Base-by-base conservation (phyloP, 495 filamentous ascomycete species). In the Xylaria venustula region DNA sequence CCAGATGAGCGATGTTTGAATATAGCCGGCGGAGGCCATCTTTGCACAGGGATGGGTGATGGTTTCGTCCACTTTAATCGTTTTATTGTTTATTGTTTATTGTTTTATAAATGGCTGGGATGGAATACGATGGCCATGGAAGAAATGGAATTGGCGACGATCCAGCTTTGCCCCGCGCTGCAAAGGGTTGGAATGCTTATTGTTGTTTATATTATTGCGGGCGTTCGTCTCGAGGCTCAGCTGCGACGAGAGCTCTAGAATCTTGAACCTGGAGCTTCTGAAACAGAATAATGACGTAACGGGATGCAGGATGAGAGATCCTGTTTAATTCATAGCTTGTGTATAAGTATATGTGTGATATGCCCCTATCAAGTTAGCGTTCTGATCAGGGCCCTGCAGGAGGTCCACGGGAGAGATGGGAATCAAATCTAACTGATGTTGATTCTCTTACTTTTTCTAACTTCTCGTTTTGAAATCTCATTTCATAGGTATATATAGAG, bases 1-100 rank as follows among this genome's bases (percentile, higher is more conserved):
- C 92, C 93, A 96, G 64, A 96, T 95, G 41, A 96, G 83, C 65
- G 89, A 88, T 6, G 87, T 88, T 71, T 92, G 90, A 53, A 96
- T 83, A 67, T 92, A 81, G 51, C 77, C 79, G 56, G 77, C 74
- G 26, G 70, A 42, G 45, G 84, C 85, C 87, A 89, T 88, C 76
- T 75, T 60, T 79, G n/a, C n/a, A n/a, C n/a, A n/a, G n/a, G n/a
- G n/a, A n/a, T n/a, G n/a, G n/a, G n/a, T n/a, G n/a, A n/a, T n/a
- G n/a, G n/a, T n/a, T n/a, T n/a, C n/a, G n/a, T n/a, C n/a, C n/a
- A n/a, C n/a, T n/a, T n/a, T n/a, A n/a, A n/a, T n/a, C n/a, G n/a
- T n/a, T n/a, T n/a, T n/a, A n/a, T n/a, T n/a, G n/a, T n/a, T n/a
- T n/a, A n/a, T n/a, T n/a, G n/a, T n/a, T n/a, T n/a, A n/a, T n/a